phyloP scores from a whole-genome alignment of 2,329 filamentous ascomycete species.

The Fusarium sp. region DNA sequence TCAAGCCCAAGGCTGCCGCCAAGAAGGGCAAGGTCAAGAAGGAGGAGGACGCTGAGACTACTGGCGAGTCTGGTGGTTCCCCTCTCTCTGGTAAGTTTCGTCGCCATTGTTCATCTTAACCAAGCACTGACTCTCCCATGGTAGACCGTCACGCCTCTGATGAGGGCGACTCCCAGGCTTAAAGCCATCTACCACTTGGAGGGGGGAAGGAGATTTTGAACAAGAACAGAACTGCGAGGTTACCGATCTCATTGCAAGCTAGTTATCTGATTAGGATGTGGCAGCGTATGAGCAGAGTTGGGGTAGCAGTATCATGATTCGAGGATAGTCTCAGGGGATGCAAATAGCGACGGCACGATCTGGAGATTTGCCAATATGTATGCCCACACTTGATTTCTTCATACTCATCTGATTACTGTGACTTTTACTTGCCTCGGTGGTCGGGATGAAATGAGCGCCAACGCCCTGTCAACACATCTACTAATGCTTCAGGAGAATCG shows the following conservation, averaged over 20 bases:
- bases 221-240: background rate
- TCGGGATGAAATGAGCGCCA: background rate
- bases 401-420: background rate
- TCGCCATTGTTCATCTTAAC: background rate
- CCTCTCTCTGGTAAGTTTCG: slow-evolving; percentile 40
- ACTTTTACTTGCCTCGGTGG: background rate
- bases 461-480: background rate
- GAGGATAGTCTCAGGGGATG: slow-evolving; percentile 14
- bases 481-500: no score
- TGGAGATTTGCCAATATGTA: background rate
- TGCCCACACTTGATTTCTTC: background rate
- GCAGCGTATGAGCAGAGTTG: slow-evolving; percentile 19
- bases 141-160: slow-evolving; percentile 39
- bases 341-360: slow-evolving; percentile 5
- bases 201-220: background rate
- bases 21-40: slow-evolving; percentile 42
- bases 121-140: slow-evolving; percentile 3
- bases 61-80: slow-evolving; percentile 25
- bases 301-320: slow-evolving; percentile 26
- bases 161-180: slow-evolving; percentile 24
- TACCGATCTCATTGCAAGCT: slow-evolving; percentile 25
- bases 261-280: slow-evolving; percentile 40
- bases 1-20: slow-evolving; percentile 34
- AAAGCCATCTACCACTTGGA: background rate
- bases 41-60: slow-evolving; percentile 37